Evolutionary conservation across 176 grass and related monocot genomes (phyloP).

Genomic region (Carex littledalei): DNA sequence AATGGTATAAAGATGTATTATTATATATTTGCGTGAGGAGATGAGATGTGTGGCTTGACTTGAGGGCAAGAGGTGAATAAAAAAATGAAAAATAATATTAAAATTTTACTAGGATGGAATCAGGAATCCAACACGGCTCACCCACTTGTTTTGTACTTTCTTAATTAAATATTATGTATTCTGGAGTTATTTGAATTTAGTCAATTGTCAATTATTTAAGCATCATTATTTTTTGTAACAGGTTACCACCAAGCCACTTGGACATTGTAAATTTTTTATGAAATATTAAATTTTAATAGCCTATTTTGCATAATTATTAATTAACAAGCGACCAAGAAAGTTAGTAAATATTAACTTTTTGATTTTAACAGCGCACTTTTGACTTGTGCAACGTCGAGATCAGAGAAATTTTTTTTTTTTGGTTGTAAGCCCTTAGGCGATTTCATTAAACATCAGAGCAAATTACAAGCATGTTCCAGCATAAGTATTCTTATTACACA

Average conservation of each 20-base stretch:
- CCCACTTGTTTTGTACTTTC: conserved; percentile 11
- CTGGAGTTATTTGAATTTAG: neutral
- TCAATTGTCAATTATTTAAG: neutral
- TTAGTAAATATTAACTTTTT: no score
- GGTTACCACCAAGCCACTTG: neutral
- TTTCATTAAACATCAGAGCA: no score
- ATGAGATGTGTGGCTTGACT: neutral
- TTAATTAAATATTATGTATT: neutral
- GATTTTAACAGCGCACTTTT: no score
- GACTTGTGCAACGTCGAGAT: no score
- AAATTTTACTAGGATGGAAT: conserved; percentile 8
- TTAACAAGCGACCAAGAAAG: neutral
- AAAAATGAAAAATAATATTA: neutral
- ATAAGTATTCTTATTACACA: no score
- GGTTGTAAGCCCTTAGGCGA: no score
- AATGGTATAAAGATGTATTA: neutral
- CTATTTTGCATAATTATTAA: neutral
- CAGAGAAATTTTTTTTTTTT: no score
- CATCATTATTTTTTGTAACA: neutral
- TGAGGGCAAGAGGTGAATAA: neutral
- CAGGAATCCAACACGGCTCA: conserved; percentile 12
- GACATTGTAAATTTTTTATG: neutral
- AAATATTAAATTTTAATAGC: neutral
- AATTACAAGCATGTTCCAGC: no score
- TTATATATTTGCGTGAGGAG: neutral